phyloP scores from a whole-genome alignment of 441 rosid species.

The Jatropha podagrica region DNA sequence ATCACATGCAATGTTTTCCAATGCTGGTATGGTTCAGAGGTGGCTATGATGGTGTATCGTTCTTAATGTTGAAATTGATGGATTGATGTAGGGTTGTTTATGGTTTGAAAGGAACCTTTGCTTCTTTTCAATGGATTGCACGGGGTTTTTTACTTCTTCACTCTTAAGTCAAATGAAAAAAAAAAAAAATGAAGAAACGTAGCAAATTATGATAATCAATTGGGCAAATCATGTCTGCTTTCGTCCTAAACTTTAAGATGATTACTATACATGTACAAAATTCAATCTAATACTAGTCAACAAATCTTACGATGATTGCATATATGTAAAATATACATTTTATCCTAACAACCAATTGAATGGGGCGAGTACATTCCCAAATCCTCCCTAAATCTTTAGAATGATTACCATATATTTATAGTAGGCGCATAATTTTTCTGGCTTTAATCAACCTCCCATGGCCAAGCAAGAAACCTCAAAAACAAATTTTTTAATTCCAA shows the following conservation, averaged over 20 bases:
- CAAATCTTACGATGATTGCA: not conserved
- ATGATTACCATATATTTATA: not conserved
- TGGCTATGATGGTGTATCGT: not conserved
- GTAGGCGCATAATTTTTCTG: no score
- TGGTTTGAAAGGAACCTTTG: not conserved
- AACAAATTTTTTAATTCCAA: not conserved
- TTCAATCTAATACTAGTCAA: not conserved
- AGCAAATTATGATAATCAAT: no score
- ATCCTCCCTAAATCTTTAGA: not conserved
- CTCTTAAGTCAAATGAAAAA: no score
- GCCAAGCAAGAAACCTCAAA: not conserved
- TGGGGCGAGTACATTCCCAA: not conserved
- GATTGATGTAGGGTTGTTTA: no score
- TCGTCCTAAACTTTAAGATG: no score
- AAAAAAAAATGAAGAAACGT: no score
- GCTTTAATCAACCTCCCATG: not conserved
- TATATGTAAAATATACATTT: no score
- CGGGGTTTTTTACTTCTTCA: no score
- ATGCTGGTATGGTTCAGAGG: not conserved
- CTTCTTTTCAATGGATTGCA: no score
- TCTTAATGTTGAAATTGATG: not conserved
- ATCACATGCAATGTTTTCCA: not conserved
- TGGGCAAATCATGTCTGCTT: no score
- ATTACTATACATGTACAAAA: no score
- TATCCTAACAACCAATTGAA: not conserved